Evolutionary conservation across 2,329 filamentous ascomycete genomes (phyloP).

Genomic region (Epichloe aotearoae): DNA sequence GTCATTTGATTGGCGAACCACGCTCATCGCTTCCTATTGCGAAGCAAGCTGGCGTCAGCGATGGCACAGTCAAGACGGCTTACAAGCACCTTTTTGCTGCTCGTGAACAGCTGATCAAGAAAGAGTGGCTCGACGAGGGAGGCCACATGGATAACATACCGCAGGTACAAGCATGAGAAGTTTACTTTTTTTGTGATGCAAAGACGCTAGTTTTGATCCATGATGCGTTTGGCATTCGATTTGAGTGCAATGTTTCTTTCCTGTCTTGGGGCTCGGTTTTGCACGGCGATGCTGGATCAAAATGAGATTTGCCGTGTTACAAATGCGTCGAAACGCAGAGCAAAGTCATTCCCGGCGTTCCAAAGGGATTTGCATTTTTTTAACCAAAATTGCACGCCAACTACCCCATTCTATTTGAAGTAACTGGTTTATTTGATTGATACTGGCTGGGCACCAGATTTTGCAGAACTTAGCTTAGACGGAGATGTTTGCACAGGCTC

Average conservation of each 20-base stretch:
- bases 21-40: constrained; percentile 82
- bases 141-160: constrained; percentile 63
- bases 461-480: not conserved
- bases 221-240: not conserved
- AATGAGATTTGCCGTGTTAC: not conserved
- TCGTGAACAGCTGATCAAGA: constrained; percentile 59
- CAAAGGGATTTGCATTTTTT: not conserved
- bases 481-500: not conserved
- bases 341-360: not conserved
- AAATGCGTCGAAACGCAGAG: not conserved
- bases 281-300: not conserved
- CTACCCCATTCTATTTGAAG: not conserved
- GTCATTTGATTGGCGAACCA: constrained; percentile 67
- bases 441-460: not conserved
- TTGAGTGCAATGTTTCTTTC: not conserved
- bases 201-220: not conserved
- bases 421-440: not conserved
- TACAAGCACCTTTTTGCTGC: constrained; percentile 79
- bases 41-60: constrained; percentile 73
- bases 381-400: not conserved
- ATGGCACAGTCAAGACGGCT: constrained; percentile 90
- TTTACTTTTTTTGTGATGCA: not conserved
- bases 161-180: constrained; percentile 19
- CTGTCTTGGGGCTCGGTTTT: not conserved
- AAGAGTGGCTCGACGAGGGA: constrained; percentile 61